Evolutionary conservation across 805 yeast species (phyloP), one percentile per base, ranked within the genome.

Genomic region (Torulaspora maleeae): DNA sequence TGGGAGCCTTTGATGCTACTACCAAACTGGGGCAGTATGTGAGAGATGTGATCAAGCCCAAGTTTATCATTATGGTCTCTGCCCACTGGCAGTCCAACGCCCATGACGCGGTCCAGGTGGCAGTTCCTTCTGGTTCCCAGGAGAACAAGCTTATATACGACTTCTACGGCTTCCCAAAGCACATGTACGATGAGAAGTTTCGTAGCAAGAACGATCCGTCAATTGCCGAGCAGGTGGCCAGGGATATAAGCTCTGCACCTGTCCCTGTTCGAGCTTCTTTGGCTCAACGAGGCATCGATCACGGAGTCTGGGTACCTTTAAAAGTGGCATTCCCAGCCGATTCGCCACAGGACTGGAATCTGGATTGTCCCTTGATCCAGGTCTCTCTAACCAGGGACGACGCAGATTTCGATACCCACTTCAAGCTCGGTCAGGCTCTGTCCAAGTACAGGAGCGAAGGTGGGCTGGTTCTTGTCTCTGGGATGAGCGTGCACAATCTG

Each of bases 281-380:
- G 16, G 52, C 54, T 10, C 53, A 58, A 5, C 68, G 93, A 45
- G 93, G 93, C 8, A 63, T 86, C 17, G 95, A 86, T 59, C 95
- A 86, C 65, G 95, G 95, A 5, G 82, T 73, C 6, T 86, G 91
- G 88, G 89, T 83, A 5, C 91, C 91, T 1, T 71, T 82, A 48
- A 79, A 83, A 56, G 84, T 82, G 19, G 87, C 86, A 6, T 83
- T 85, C 51, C 72, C 77, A 34, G 57, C 52, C 22, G 52, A 49
- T 13, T 41, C 24, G 48, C 48, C 11, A 19, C 13, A n/a, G 12
- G 32, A 45, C 32, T 58, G 61, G 56, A 62, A 61, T 35, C 7
- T 64, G 0, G 66, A 68, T 27, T 54, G 66, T 4, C 77, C 77
- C 5, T 36, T 73, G 15, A 56, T 73, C n/a, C 76, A 73, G 52